Base-by-base conservation (phyloP, 2,329 filamentous ascomycete species). In the Rhytidhysteron rufulum region DNA sequence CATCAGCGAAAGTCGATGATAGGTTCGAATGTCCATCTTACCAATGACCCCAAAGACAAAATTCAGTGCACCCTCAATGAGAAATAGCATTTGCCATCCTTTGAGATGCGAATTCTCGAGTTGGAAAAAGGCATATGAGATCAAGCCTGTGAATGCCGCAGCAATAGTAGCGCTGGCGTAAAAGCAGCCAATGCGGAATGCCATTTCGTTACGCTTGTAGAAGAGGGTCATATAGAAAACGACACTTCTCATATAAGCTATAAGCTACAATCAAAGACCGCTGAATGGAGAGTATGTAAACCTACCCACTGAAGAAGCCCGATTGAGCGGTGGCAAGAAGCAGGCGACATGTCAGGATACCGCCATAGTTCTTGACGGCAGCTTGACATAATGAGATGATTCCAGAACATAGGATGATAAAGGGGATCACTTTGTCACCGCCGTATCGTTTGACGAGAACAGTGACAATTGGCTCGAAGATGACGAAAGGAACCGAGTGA, bases 51-150 rank as follows among this genome's bases (percentile, higher is more conserved):
- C 68, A 10, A 70, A 54, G 10, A 62, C 11, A 1, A 70, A 43
- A 1, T 71, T 74, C 7, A 66, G 50, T 1, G 46, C 36, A 1
- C 70, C 71, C 45, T 74, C 69, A 8, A 72, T 64, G 34, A 74
- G 51, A 43, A 74, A 73, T 1, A 74, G 63, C 27, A 71, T 65
- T 41, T 70, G 64, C 70, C 69, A 73, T 36, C 57, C 51, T 5
- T 62, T 57, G 2, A 69, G 41, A 0, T 50, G 42, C 2, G 60
- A 60, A 7, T 62, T 41, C n/a, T n/a, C n/a, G 29, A 70, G 61
- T 19, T 60, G 64, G 44, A 72, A 71, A 20, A 69, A 58, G 1
- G 63, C 67, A 38, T 68, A 71, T 2, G 41, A 40, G 7, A 43
- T 40, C n/a, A 43, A 27, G 4, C 41, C 41, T 6, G 31, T 31